Evolutionary conservation across 257 asterid genomes (phyloP), one percentile per base, ranked within the genome.

Genomic region (Plectranthus barbatus): DNA sequence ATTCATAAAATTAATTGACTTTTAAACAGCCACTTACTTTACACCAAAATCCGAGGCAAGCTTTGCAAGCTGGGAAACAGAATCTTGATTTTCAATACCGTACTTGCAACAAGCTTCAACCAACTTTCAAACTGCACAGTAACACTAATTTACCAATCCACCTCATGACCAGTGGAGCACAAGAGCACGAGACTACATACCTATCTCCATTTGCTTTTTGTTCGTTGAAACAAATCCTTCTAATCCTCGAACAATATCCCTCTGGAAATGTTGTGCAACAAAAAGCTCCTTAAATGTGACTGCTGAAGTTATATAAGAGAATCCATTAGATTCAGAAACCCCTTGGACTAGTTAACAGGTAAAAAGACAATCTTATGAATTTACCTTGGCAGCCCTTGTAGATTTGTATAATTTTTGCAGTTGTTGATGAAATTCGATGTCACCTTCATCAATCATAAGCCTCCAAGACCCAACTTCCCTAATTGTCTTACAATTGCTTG

Each of bases 241-340:
- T 60, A 92, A 79, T 10, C 95, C 86, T 33, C 91, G 97, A 52
- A 85, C 89, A 52, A 92, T 83, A 79, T 89, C 97, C 74, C 84
- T 83, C 91, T 92, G 99, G 81, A 89, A 92, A 85, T 92, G 99
- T 97, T 92, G 99, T 72, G 78, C 76, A 84, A 76, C 81, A 83
- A 84, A 76, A 77, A 74, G 69, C 86, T 71, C 83, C 86, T 84
- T 79, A 77, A 79, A 81, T 77, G 75, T 75, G 76, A 75, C 82
- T 42, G 84, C 80, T 77, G 83, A 81, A 71, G 72, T 78, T 63
- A 56, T 74, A 72, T 77, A 61, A 56, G 61, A 75, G 72, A 76
- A 74, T 62, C 66, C 74, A 81, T 76, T 69, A 76, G 85, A 72
- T 74, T 66, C 74, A 54, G 64, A 68, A 69, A 72, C 68, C 66